Conservation (phyloP, 768 basidiomycete species). For the Hirschioporus abietinus region DNA sequence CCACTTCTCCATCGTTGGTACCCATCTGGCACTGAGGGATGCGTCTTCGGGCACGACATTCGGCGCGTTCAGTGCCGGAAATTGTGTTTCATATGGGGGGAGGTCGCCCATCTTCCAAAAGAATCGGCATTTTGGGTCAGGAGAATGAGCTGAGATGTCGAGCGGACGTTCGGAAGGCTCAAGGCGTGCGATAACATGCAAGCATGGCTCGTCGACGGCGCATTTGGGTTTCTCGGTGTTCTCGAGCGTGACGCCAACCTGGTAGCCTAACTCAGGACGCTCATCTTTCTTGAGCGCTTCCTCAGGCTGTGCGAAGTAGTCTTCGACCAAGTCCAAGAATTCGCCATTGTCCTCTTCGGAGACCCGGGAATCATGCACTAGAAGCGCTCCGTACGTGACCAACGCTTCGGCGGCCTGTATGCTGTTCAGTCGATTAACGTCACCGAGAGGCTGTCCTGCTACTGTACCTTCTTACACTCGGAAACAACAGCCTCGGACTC, state of each 20-base stretch:
- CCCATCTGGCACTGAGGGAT: conserved; percentile 58
- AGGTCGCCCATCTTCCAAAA: conserved; percentile 79
- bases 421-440: conserved; percentile 1
- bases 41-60: conserved; percentile 75
- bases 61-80: conserved; percentile 69
- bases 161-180: conserved; percentile 79
- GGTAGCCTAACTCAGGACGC: conserved; percentile 82
- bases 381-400: conserved; percentile 79
- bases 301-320: conserved; percentile 80
- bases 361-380: conserved; percentile 82
- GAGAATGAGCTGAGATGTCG: conserved; percentile 72
- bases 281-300: conserved; percentile 66
- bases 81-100: conserved; percentile 75
- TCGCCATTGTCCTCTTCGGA: conserved; percentile 72
- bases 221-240: conserved; percentile 92
- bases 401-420: conserved; percentile 76
- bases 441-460: background rate
- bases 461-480: conserved; percentile 62
- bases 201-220: conserved; percentile 77
- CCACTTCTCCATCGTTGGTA: conserved; percentile 76
- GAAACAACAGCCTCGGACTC: conserved; percentile 41
- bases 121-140: conserved; percentile 94
- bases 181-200: conserved; percentile 69
- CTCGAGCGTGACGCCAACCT: conserved; percentile 93
- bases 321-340: conserved; percentile 88